Evolutionary conservation across 1,139 yeast species (phyloP).

Genomic region (Scheffersomyces cryptocercus): DNA sequence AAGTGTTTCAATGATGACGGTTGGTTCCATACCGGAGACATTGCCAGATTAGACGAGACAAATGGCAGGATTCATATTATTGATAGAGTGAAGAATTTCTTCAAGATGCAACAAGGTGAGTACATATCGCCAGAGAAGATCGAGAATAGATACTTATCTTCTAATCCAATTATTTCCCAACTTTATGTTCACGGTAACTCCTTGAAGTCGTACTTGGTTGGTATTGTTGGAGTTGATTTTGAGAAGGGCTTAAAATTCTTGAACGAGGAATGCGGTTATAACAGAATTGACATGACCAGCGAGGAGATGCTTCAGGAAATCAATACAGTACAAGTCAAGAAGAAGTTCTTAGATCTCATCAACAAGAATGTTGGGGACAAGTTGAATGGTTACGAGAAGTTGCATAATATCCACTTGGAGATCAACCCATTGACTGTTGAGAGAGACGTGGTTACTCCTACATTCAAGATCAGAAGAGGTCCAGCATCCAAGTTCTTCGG

Average conservation of each 20-base stretch:
- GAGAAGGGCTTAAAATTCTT: constrained; percentile 22
- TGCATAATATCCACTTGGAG: constrained; percentile 36
- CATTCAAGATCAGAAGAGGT: constrained; percentile 42
- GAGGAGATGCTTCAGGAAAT: constrained; percentile 25
- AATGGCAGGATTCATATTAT: constrained; percentile 34
- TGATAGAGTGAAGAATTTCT: constrained; percentile 46
- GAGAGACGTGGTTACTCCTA: constrained; percentile 43
- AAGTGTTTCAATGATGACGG: constrained; percentile 62
- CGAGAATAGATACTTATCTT: constrained; percentile 38
- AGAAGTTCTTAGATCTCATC: constrained; percentile 25
- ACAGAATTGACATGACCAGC: constrained; percentile 5
- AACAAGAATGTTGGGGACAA: constrained; percentile 25
- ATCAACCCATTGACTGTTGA: constrained; percentile 43
- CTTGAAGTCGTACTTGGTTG: constrained; percentile 58
- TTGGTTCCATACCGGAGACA: constrained; percentile 46
- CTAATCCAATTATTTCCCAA: constrained; percentile 35
- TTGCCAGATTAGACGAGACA: constrained; percentile 28
- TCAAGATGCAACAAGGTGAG: constrained; percentile 48
- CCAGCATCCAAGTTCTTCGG: constrained; percentile 34
- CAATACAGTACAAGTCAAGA: constrained; percentile 28
- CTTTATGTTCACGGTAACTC: constrained; percentile 62
- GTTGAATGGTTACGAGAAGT: constrained; percentile 37
- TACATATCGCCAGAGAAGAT: constrained; percentile 45
- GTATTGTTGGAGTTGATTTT: constrained; percentile 48
- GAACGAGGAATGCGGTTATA: constrained; percentile 16